These are phyloP conservation scores for Saccharomycopsis synnaedendra DNA, from an alignment of 805 yeast genomes.

Conservation along the genomic window DNA sequence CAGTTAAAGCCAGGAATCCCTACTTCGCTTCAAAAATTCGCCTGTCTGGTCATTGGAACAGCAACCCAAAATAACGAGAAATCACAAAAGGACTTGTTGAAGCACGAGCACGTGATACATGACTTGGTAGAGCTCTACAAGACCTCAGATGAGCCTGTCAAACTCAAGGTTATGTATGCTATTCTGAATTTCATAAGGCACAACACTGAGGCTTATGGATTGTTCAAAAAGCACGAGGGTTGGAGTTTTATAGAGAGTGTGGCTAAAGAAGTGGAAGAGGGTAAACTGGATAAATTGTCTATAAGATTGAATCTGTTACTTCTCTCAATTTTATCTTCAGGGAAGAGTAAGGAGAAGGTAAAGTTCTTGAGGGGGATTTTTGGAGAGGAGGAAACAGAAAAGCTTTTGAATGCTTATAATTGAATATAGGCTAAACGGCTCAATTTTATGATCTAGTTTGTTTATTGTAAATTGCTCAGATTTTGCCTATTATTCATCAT, in stretches of 20 bases:
- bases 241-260: constrained; percentile 39
- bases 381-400: not conserved
- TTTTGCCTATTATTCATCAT: too few relatives aligned
- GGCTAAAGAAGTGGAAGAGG: constrained; percentile 17
- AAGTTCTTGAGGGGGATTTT: constrained; percentile 24
- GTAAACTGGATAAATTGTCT: constrained; percentile 15
- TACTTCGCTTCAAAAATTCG: constrained; percentile 38
- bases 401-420: not conserved
- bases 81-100: constrained; percentile 56
- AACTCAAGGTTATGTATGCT: constrained; percentile 63
- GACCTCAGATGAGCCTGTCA: constrained; percentile 22
- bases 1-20: constrained; percentile 33
- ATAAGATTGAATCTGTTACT: constrained; percentile 46
- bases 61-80: constrained; percentile 87
- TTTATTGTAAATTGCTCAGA: too few relatives aligned
- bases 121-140: constrained; percentile 33
- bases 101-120: constrained; percentile 36
- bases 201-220: constrained; percentile 39
- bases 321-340: constrained; percentile 49
- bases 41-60: constrained; percentile 72
- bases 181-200: constrained; percentile 66
- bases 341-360: constrained; percentile 29
- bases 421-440: not conserved
- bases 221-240: constrained; percentile 50
- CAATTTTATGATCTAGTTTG: not conserved